Evolutionary conservation across 139 green algal genomes (phyloP).

Genomic region (Chlamydomonas schloesseri): DNA sequence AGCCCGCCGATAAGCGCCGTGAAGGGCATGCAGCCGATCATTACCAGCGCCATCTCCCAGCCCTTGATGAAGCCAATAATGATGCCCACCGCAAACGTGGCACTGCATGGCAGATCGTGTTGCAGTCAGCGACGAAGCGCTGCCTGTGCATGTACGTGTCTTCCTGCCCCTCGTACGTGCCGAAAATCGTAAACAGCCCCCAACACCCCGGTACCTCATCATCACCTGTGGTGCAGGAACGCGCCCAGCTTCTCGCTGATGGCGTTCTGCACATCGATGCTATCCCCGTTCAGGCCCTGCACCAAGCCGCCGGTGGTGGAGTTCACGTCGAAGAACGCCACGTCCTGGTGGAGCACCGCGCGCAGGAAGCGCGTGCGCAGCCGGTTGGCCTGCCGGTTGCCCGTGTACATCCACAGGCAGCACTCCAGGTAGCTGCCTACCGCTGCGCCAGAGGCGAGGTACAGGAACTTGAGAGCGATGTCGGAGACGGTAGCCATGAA

Average conservation of each 20-base stretch:
- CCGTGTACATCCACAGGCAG: slow-evolving; percentile 39
- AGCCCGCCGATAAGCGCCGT: slow-evolving; percentile 47
- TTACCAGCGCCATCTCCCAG: slow-evolving; percentile 63
- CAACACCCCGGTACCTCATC: too few relatives aligned
- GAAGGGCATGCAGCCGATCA: slow-evolving; percentile 73
- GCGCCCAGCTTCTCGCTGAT: slow-evolving; percentile 69
- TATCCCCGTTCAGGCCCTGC: slow-evolving; percentile 84
- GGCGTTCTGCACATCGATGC: slow-evolving; percentile 66
- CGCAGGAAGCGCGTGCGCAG: slow-evolving; percentile 64
- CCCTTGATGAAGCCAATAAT: slow-evolving; percentile 45
- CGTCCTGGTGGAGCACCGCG: slow-evolving; percentile 84
- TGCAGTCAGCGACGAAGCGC: not conserved
- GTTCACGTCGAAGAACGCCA: slow-evolving; percentile 86
- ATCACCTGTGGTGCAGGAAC: slow-evolving; percentile 30
- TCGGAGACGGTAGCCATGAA: slow-evolving; percentile 38
- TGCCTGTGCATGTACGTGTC: too few relatives aligned
- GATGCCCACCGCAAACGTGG: slow-evolving; percentile 58
- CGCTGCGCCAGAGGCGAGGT: slow-evolving; percentile 68
- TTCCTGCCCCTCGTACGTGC: too few relatives aligned
- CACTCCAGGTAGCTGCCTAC: slow-evolving; percentile 62
- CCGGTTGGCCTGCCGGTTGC: slow-evolving; percentile 58
- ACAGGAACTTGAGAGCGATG: slow-evolving; percentile 75
- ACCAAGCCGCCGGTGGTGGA: slow-evolving; percentile 70
- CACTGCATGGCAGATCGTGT: not conserved
- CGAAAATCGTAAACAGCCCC: too few relatives aligned